These are phyloP conservation scores for Paramecium sexaurelia DNA, from an alignment of 73 alveolate genomes.

Conservation along the genomic window DNA sequence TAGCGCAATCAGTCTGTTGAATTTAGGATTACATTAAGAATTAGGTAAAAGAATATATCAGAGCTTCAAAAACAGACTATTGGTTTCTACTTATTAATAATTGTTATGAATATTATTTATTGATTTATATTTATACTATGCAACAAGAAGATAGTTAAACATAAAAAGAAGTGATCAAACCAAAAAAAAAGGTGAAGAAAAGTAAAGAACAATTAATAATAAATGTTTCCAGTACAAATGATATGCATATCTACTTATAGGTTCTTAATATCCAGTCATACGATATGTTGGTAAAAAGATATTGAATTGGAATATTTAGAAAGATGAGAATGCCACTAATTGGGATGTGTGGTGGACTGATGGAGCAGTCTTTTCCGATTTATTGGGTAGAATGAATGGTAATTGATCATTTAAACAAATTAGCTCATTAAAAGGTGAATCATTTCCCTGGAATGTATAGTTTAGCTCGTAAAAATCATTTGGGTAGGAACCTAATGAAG, in stretches of 20 bases:
- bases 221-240: slow-evolving; percentile 39
- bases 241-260: not conserved
- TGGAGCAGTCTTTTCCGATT: slow-evolving; percentile 69
- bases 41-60: slow-evolving; percentile 43
- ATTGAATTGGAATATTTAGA: slow-evolving; percentile 53
- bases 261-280: slow-evolving; percentile 34
- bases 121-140: not conserved
- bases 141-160: not conserved
- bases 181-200: slow-evolving; percentile 7
- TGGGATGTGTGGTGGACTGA: slow-evolving; percentile 74
- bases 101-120: not conserved
- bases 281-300: slow-evolving; percentile 49
- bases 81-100: slow-evolving; percentile 16
- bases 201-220: not conserved
- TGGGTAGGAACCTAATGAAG: slow-evolving; percentile 80
- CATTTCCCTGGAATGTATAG: slow-evolving; percentile 90
- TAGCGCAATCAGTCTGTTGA: slow-evolving; percentile 12
- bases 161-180: not conserved
- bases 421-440: slow-evolving; percentile 74
- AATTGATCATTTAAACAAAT: not conserved
- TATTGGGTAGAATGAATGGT: slow-evolving; percentile 72
- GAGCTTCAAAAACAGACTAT: not conserved
- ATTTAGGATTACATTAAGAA: slow-evolving; percentile 9
- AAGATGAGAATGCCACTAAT: slow-evolving; percentile 58
- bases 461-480: slow-evolving; percentile 81